Evolutionary conservation across 352 stramenopile species (phyloP), one percentile per base, ranked within the genome.

Genomic region (Phytophthora niederhauseri): DNA sequence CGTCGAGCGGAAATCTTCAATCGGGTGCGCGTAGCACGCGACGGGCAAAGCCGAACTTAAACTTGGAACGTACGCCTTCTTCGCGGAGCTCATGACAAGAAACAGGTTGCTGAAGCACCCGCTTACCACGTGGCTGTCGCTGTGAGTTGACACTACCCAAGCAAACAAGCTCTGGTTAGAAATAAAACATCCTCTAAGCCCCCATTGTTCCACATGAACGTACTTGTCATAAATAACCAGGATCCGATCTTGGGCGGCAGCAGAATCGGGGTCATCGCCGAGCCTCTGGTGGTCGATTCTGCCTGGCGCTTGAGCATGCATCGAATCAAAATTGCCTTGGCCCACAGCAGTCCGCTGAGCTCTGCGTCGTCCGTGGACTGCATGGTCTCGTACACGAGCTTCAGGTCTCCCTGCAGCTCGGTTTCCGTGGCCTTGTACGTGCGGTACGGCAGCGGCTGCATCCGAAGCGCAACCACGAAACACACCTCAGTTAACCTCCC

Each of bases 221-320:
- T 83, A 95, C 87, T 92, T 15, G 87, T 91, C 36, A 77, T 80
- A 70, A 94, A 95, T 52, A 95, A 76, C 84, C 85, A 95, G 17
- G 76, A 72, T n/a, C 77, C 77, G 53, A 94, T 93, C 46, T 81
- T 82, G 4, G 73, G 67, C 9, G 85, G 84, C 19, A 94, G 49
- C 30, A 78, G 6, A 7, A 78, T 58, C 30, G 65, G 57, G n/a
- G 64, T 64, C 31, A 57, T 54, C n/a, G 45, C 20, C 38, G 61
- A 61, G 46, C 20, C 54, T 38, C 20, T 52, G 4, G 55, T 71
- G 8, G 56, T 66, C 12, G 57, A 57, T 57, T 72, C 52, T 19
- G 11, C 54, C 48, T 66, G 63, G 46, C 61, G 77, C 26, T 75
- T 75, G 19, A 92, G 69, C 26, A 84, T 72, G 20, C 72, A 85